Evolutionary conservation across 805 yeast species (phyloP), one percentile per base, ranked within the genome.

Genomic region (Starmerella gropengiesseri): DNA sequence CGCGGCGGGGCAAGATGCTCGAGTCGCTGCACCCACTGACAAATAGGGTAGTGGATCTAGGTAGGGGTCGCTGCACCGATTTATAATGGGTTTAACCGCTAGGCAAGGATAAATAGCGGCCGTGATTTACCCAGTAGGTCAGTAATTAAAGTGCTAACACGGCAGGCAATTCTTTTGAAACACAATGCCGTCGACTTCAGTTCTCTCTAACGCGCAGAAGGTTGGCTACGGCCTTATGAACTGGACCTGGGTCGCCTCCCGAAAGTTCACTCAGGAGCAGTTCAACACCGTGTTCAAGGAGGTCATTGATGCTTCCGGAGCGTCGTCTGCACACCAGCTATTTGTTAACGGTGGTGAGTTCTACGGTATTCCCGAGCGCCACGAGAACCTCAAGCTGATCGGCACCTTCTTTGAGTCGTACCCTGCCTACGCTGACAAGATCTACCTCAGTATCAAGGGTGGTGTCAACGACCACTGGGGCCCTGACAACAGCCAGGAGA

Each of bases 211-310:
- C n/a, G n/a, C n/a, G n/a, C 39, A 20, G n/a, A 31, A 33, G 13
- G 47, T 56, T 31, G 94, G 94, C 33, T 75, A 72, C 51, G 95
- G 95, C 34, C 69, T 84, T 49, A 83, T 86, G 95, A 73, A 80
- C 43, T 67, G 82, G 58, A 81, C 94, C 1, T 75, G 82, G 83
- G 68, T 70, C 30, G 72, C 78, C 0, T 48, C 32, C 13, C 58
- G 54, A 0, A 84, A 83, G 26, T 60, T 71, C 26, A 70, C 79
- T 7, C 59, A 68, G 40, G 75, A 70, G 16, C 64, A 67, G 41
- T 76, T 81, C 2, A 65, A 75, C 46, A 72, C 63, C 9, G 62
- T 73, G 2, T 64, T 85, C 57, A 68, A 73, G 44, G 62, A 66
- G 27, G 78, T 80, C 21, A 58, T 74, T 23, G 65, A 67, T 60